These are phyloP conservation scores for Guyanaporus albipodus DNA, from an alignment of 768 basidiomycete genomes.

Conservation along the genomic window DNA sequence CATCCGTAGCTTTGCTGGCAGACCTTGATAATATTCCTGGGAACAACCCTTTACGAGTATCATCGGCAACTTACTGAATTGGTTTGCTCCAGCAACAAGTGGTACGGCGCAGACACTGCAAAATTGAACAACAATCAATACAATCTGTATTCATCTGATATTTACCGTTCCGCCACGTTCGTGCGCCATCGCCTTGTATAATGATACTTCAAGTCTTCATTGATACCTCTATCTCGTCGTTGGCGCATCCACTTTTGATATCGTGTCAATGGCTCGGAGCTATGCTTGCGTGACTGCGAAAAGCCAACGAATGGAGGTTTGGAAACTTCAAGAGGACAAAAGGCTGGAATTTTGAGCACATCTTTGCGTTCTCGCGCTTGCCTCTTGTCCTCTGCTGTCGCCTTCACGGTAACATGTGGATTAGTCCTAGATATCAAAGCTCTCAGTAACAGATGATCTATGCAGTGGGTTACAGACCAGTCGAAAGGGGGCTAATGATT, in stretches of 20 bases:
- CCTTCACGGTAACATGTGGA: slow-evolving; percentile 43
- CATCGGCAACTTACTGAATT: slow-evolving; percentile 38
- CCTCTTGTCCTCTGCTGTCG: slow-evolving; percentile 32
- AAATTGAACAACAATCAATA: neutral
- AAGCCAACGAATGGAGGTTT: slow-evolving; percentile 42
- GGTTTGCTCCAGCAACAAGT: slow-evolving; percentile 46
- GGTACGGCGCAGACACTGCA: slow-evolving; percentile 54
- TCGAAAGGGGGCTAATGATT: slow-evolving; percentile 57
- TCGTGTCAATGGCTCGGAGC: slow-evolving; percentile 38
- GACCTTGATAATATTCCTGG: slow-evolving; percentile 29
- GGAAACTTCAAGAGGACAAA: slow-evolving; percentile 34
- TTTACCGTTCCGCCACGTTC: slow-evolving; percentile 50
- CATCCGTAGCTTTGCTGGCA: slow-evolving; percentile 40
- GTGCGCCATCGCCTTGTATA: slow-evolving; percentile 45
- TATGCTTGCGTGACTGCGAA: slow-evolving; percentile 40
- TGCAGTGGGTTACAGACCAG: slow-evolving; percentile 41
- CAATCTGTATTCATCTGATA: neutral
- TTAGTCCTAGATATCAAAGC: slow-evolving; percentile 43
- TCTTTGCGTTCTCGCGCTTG: slow-evolving; percentile 35
- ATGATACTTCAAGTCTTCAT: slow-evolving; percentile 47
- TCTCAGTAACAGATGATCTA: slow-evolving; percentile 1
- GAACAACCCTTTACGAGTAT: neutral
- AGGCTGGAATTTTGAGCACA: slow-evolving; percentile 41
- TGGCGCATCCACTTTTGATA: slow-evolving; percentile 43
- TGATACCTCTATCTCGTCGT: slow-evolving; percentile 10